These are phyloP conservation scores for Chenopodium quinoa DNA, from an alignment of 148 eudicot species.

Conservation along the genomic window DNA sequence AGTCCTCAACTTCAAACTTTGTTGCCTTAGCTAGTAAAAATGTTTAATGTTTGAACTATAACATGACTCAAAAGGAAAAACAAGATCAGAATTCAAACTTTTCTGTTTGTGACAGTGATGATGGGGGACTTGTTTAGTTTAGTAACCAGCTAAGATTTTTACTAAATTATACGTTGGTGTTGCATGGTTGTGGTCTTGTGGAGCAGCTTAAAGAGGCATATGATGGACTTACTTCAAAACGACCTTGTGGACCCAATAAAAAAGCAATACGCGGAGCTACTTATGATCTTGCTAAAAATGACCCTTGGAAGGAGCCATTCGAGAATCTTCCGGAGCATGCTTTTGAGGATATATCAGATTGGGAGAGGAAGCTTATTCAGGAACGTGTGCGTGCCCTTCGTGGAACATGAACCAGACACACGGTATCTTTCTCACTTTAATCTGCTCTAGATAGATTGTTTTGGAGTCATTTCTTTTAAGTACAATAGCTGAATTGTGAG, in stretches of 20 bases:
- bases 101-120: not conserved
- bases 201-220: conserved; percentile 69
- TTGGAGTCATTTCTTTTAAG: not conserved
- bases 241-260: conserved; percentile 93
- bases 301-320: conserved; percentile 74
- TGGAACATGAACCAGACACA: conserved; percentile 36
- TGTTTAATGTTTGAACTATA: not conserved
- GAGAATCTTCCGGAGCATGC: conserved; percentile 77
- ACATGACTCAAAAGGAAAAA: not conserved
- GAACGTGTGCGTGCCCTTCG: conserved; percentile 76
- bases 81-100: not conserved
- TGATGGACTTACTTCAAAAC: conserved; percentile 55
- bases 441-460: not conserved
- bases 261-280: conserved; percentile 86
- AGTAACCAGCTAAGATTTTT: not conserved
- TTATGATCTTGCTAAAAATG: conserved; percentile 81
- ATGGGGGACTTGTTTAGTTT: not conserved
- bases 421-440: not conserved
- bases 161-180: not conserved
- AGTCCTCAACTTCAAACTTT: conserved; percentile 25
- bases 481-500: not conserved
- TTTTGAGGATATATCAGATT: conserved; percentile 68
- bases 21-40: not conserved
- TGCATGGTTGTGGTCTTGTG: not conserved
- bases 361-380: conserved; percentile 85